These are phyloP conservation scores for Didymella keratinophila DNA, from an alignment of 2,329 filamentous ascomycete genomes.

Conservation along the genomic window DNA sequence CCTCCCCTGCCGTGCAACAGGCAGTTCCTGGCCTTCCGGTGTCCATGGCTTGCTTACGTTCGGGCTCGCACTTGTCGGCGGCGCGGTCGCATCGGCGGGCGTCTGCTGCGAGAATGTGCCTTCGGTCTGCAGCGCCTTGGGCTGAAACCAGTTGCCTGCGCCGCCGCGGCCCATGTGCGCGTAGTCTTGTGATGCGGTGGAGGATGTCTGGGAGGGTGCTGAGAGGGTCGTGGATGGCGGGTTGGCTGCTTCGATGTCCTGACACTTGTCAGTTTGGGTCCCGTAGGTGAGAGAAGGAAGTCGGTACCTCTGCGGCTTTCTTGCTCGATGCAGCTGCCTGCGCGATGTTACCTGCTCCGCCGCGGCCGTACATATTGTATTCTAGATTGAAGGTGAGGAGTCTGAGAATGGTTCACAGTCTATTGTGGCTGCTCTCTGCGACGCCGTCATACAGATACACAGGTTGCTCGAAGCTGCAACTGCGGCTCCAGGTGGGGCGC, in stretches of 20 bases:
- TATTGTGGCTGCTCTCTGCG: neutral
- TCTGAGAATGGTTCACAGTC: neutral
- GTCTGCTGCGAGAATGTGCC: constrained; percentile 48
- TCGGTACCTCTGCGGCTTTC: constrained; percentile 40
- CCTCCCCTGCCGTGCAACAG: constrained; percentile 49
- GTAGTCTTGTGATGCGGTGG: constrained; percentile 48
- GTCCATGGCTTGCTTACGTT: constrained; percentile 47
- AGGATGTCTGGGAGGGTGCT: constrained; percentile 26
- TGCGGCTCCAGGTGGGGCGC: constrained; percentile 28
- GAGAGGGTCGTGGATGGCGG: constrained; percentile 22
- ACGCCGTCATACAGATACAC: neutral
- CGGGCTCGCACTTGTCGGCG: constrained; percentile 37
- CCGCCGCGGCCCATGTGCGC: constrained; percentile 57
- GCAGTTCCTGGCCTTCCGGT: constrained; percentile 44
- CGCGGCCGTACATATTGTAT: constrained; percentile 51
- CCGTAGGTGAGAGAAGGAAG: too few species aligned
- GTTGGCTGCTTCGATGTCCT: constrained; percentile 54
- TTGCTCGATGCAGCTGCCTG: constrained; percentile 45
- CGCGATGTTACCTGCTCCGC: constrained; percentile 57
- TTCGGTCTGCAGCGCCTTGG: constrained; percentile 48
- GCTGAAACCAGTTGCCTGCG: constrained; percentile 58
- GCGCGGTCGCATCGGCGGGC: constrained; percentile 38
- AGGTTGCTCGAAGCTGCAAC: neutral
- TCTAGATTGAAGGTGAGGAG: neutral
- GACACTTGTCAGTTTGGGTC: neutral